Base-by-base conservation (phyloP, 495 filamentous ascomycete genomes). In the Aspergillus asperescens region DNA sequence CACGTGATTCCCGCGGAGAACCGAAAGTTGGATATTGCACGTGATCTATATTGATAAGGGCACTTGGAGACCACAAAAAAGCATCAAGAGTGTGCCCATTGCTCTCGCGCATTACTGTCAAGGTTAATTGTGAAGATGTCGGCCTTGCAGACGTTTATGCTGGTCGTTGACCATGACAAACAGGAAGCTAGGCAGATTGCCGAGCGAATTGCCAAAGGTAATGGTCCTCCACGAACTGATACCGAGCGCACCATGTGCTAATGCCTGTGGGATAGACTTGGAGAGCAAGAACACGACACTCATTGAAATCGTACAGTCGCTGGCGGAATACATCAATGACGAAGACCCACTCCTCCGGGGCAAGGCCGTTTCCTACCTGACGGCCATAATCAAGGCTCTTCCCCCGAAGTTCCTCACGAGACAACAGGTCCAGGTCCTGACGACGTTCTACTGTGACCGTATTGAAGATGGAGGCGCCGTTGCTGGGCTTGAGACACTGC, bases 301-400 rank as follows among this genome's bases (percentile, higher is more conserved):
- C 16, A 74, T 89, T 41, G 80, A 83, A 32, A 66, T 87, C 28
- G 81, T 89, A 13, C 80, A 87, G 61, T 80, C 79, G 10, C 68
- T 89, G 22, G 82, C 79, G 9, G 81, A 85, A 66, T 87, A 86
- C 47, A 75, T 89, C 52, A 87, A 85, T 44, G 79, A 85, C 57
- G 85, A 88, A 51, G 84, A 89, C 64, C 71, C 72, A 35, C 75
- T 77, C 23, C 62, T 83, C 20, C 77, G 86, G 7, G 75, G 81
- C 18, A 86, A 84, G 69, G 81, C 83, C 0, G 77, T 89, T 54
- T 77, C 79, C 28, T 89, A 84, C 64, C 77, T 89, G 31, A 80
- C 85, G 2, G 77, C 82, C 24, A 78, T 88, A 38, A 78, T 89
- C 48, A 71, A 66, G 44, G 70, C 71, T 23, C 62, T 88, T 2